phyloP scores from a whole-genome alignment of 257 asterid genomes.

The Anisodus tanguticus region DNA sequence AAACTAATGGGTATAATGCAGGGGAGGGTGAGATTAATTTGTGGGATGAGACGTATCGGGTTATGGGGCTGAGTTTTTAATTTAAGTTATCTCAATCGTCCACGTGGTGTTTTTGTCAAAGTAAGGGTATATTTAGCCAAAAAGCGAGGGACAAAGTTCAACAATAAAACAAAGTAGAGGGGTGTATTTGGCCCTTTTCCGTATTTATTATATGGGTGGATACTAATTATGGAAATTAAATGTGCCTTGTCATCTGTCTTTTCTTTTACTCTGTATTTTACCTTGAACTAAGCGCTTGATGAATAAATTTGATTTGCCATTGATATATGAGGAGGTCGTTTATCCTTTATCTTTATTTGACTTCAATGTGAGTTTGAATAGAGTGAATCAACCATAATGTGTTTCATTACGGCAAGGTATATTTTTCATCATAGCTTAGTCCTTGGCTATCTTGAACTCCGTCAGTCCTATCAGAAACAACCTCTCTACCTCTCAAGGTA shows the following conservation, averaged over 20 bases:
- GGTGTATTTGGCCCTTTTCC: too few species aligned
- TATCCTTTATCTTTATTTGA: background rate
- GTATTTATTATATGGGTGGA: background rate
- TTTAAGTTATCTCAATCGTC: too few species aligned
- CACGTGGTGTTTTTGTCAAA: too few species aligned
- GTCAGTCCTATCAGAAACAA: background rate
- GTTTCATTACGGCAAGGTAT: background rate
- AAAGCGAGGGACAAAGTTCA: too few species aligned
- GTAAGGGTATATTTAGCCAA: too few species aligned
- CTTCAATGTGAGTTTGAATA: background rate
- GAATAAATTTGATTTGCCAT: background rate
- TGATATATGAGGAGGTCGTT: background rate
- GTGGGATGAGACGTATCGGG: too few species aligned
- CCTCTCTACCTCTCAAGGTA: too few species aligned
- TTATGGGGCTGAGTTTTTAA: too few species aligned
- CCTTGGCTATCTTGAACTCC: conserved; percentile 20
- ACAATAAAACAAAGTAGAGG: too few species aligned
- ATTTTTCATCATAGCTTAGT: background rate
- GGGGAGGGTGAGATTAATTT: too few species aligned
- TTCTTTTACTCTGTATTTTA: background rate
- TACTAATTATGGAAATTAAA: background rate
- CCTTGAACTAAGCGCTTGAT: background rate
- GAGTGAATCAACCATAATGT: conserved; percentile 5
- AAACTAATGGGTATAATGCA: too few species aligned
- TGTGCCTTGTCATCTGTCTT: conserved; percentile 1